These are phyloP conservation scores for Abrus precatorius DNA, from an alignment of 306 rosid species.

Conservation along the genomic window DNA sequence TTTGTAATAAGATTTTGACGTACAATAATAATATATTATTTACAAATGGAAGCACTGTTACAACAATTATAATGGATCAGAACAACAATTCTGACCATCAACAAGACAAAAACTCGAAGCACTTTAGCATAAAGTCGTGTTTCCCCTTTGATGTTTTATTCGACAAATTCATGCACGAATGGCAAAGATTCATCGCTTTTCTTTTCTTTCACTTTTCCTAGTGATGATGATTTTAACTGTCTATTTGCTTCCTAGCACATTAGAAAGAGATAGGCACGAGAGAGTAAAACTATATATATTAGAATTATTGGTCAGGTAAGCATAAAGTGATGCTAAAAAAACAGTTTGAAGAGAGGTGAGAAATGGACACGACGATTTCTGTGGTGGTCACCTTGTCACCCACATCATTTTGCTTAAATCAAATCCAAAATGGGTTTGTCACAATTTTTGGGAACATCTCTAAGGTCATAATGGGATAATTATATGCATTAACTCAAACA, in stretches of 20 bases:
- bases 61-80: constrained; percentile 37
- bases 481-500: constrained; percentile 51
- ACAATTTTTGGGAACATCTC: constrained; percentile 56
- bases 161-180: constrained; percentile 70
- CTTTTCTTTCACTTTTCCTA: constrained; percentile 43
- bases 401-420: constrained; percentile 61
- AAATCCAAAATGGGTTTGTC: constrained; percentile 61
- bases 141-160: constrained; percentile 45
- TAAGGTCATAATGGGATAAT: constrained; percentile 51
- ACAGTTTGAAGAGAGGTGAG: constrained; percentile 39
- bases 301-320: constrained; percentile 68
- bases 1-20: constrained; percentile 29
- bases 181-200: constrained; percentile 54
- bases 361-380: constrained; percentile 60
- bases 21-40: constrained; percentile 2
- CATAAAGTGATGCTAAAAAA: constrained; percentile 17
- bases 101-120: constrained; percentile 51
- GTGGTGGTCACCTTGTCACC: constrained; percentile 75
- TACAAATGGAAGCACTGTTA: background rate
- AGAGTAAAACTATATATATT: constrained; percentile 42
- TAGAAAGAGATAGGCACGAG: constrained; percentile 41
- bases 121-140: constrained; percentile 51
- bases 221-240: constrained; percentile 45
- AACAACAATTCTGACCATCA: constrained; percentile 39
- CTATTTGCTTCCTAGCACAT: constrained; percentile 38